Percentiles rank a stretch among this genome's conserved stretches.
These are phyloP conservation scores for Calonectria leucothoes DNA, from an alignment of 2,329 filamentous ascomycete species.

Conservation along the genomic window DNA sequence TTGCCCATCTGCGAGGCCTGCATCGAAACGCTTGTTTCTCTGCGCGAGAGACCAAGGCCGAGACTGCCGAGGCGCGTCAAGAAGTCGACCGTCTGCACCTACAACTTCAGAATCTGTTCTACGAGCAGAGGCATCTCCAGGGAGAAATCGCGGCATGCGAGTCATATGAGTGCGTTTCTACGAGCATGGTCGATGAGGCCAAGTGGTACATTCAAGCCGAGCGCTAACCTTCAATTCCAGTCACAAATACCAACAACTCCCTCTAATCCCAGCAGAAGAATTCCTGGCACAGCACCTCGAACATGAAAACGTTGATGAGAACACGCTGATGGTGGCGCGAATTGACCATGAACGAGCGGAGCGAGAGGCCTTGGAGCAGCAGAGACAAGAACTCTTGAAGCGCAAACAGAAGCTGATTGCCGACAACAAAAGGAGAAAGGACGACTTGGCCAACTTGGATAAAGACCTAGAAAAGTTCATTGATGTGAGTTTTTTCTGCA, in stretches of 20 bases:
- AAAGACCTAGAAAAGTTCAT: slow-evolving; percentile 95
- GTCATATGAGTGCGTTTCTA: slow-evolving; percentile 82
- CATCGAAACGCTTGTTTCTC: slow-evolving; percentile 85
- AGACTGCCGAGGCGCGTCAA: slow-evolving; percentile 87
- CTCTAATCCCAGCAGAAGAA: slow-evolving; percentile 84
- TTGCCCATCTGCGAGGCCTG: slow-evolving; percentile 83
- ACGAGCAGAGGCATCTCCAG: slow-evolving; percentile 91
- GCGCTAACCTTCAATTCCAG: slow-evolving; percentile 55
- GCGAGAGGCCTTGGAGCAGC: slow-evolving; percentile 86
- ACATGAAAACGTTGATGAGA: slow-evolving; percentile 76
- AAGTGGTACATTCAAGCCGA: neutral
- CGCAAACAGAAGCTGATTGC: slow-evolving; percentile 71
- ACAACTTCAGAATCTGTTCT: slow-evolving; percentile 94
- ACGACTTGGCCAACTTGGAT: slow-evolving; percentile 91
- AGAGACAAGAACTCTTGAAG: slow-evolving; percentile 80
- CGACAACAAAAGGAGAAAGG: slow-evolving; percentile 91
- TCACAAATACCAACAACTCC: slow-evolving; percentile 88
- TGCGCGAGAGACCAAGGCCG: slow-evolving; percentile 86
- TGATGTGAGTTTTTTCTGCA: slow-evolving; percentile 69
- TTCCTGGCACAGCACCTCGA: slow-evolving; percentile 84
- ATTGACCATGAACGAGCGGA: slow-evolving; percentile 92
- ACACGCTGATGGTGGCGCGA: slow-evolving; percentile 86
- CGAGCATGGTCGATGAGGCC: neutral
- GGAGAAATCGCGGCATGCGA: slow-evolving; percentile 93
- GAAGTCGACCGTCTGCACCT: slow-evolving; percentile 93